Evolutionary conservation across 192 early-diverging fungal genomes (phyloP), one percentile per base, ranked within the genome.

Genomic region (Coemansia sp.): DNA sequence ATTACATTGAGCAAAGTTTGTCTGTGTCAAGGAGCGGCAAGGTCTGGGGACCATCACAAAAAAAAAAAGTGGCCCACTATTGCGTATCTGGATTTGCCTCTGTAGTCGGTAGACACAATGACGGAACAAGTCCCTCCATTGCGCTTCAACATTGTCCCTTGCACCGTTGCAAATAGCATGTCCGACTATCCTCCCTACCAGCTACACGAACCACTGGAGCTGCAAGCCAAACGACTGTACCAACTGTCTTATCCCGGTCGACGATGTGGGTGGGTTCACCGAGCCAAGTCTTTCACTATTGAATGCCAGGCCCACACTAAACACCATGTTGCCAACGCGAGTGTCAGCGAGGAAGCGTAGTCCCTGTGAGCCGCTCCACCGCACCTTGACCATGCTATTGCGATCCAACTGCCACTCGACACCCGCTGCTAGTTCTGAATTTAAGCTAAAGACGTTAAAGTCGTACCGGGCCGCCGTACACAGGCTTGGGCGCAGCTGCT

Each of bases 361-460:
- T 1, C 83, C 83, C 27, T 80, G 68, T 48, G 77, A 58, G 34
- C 64, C 69, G 53, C 88, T 90, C 66, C 87, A 72, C 45, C 86
- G 72, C 3, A 64, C 76, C 75, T 90, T 88, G 42, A 88, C 55
- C n/a, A 89, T 67, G 63, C 77, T 88, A 73, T 57, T 85, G 27
- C 74, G 81, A 70, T 68, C 83, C 74, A 72, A 67, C 63, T 80
- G 92, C 91, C 86, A 96, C 66, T 96, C 95, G 2, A 93, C 76
- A n/a, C 95, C 97, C 12, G 93, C 76, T 1, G 89, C 87, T 27
- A 99, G 76, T 80, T 99, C 95, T 29, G 93, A 93, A 36, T 94
- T 91, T 57, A 96, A 93, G 59, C 90, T 92, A 74, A 95, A 97
- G 10, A 93, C 86, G 58, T 95, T 97, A 74, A 96, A 93, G 61